Evolutionary conservation across 768 basidiomycete genomes (phyloP), one percentile per base, ranked within the genome.

Genomic region (Tylopilus vinaceipallidus): DNA sequence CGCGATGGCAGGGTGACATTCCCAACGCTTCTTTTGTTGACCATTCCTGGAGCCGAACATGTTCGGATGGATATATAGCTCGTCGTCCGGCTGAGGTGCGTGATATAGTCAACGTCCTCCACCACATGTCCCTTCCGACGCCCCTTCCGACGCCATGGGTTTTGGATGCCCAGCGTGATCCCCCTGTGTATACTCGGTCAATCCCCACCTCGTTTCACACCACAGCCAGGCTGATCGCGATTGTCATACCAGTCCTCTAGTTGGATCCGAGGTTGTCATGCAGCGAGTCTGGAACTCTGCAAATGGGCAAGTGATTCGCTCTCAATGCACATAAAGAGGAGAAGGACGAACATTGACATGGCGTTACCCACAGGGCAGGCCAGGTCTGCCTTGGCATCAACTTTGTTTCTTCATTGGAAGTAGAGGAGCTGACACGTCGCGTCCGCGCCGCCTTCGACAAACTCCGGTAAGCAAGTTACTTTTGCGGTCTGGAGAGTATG

Each of bases 151-250:
- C 27, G 12, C 27, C 6, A 6, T 29, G 27, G 27, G 27, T 29
- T 12, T 29, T 29, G 6, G 27, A 29, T 12, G 12, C 27, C 27
- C 6, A 14, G 20, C 50, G 54, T 11, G 34, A 50, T 6, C 48
- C 54, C 2, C 50, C 50, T 4, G 58, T 41, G 24, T 56, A 59
- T 22, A 60, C 55, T 23, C 55, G 59, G 59, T 60, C 12, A 34
- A 52, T 40, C 12, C 22, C 9, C 14, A n/a, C n/a, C n/a, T n/a
- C n/a, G n/a, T n/a, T n/a, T n/a, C 23, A 2, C 3, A 10, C 20
- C 29, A 6, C 27, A 5, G 16, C 36, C 9, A 2, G 14, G 26
- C n/a, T 44, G 16, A 54, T 44, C 16, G 12, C 13, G 6, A 1
- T 20, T 24, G 10, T 8, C 32, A 3, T 4, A 1, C 24, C 16